Evolutionary conservation across 257 asterid genomes (phyloP), one percentile per base, ranked within the genome.

Genomic region (Galeopsis tetrahit): DNA sequence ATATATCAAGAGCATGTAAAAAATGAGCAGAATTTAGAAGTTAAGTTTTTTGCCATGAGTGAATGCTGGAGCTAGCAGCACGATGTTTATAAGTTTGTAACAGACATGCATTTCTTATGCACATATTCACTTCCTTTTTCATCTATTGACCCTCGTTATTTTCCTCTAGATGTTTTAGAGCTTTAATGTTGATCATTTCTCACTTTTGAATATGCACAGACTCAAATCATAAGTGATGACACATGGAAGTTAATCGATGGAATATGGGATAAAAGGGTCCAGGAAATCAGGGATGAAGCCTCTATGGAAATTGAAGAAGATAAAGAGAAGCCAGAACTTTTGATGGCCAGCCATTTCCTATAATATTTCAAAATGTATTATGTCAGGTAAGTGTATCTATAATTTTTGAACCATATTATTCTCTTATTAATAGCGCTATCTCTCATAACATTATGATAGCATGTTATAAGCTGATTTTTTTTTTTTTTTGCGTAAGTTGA

Each of bases 211-310:
- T 79, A 21, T 21, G 28, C 1, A 84, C 97, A 94, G 99, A 89
- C 99, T 75, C 97, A 91, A 85, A 82, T 91, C 58, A 82, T 94
- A 77, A 87, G 89, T 58, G 96, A 94, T 53, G 90, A 94, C 52
- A 88, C 97, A 1, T 94, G 99, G 99, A 91, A 89, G 75, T 76
- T 94, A 73, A 49, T 94, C 68, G 97, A 94, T 83, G 93, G 88
- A 75, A 80, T 94, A 46, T 80, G 96, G 97, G 95, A 89, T 72
- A 77, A 82, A 81, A 84, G 95, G 80, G 90, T 91, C 48, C 75
- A 89, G 80, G 91, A 89, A 77, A 87, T 91, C 34, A 84, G 77
- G 77, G 78, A 70, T 15, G 93, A 85, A 68, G 90, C 83, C 67
- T 42, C 87, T 31, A 62, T 57, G 69, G 97, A 88, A 78, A 77